Conservation (phyloP, 805 yeast genomes). For the Vanderwaltozyma yarrowii region DNA sequence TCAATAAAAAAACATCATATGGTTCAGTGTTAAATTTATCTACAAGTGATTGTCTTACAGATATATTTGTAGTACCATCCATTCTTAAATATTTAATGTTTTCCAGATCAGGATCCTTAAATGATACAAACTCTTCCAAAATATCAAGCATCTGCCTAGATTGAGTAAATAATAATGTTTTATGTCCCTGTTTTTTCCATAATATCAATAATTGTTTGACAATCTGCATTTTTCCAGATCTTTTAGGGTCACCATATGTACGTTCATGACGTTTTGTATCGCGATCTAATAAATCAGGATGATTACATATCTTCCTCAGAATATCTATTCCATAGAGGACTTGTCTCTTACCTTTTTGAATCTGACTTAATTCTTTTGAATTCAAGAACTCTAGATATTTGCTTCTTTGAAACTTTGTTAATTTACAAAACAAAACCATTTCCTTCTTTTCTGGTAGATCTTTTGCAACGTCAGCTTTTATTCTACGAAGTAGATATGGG, state of each 20-base stretch:
- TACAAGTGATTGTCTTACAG: slow-evolving; percentile 65
- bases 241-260: slow-evolving; percentile 44
- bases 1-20: slow-evolving; percentile 60
- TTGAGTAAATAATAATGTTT: slow-evolving; percentile 81
- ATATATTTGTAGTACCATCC: slow-evolving; percentile 91
- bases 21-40: slow-evolving; percentile 65
- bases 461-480: slow-evolving; percentile 89
- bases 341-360: slow-evolving; percentile 65
- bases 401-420: slow-evolving; percentile 66
- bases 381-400: slow-evolving; percentile 65
- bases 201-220: slow-evolving; percentile 59
- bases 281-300: slow-evolving; percentile 72
- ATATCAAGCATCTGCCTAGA: slow-evolving; percentile 91
- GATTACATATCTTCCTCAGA: slow-evolving; percentile 86
- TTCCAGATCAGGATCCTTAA: slow-evolving; percentile 27
- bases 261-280: slow-evolving; percentile 22
- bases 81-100: slow-evolving; percentile 57
- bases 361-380: slow-evolving; percentile 65
- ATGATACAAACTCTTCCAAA: slow-evolving; percentile 53
- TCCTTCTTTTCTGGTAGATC: slow-evolving; percentile 90
- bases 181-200: slow-evolving; percentile 72
- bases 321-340: slow-evolving; percentile 85
- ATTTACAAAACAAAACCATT: slow-evolving; percentile 83
- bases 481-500: slow-evolving; percentile 78
- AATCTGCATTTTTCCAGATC: slow-evolving; percentile 89